Base-by-base conservation (phyloP, 768 basidiomycete species). In the Naematelia aurantialba region DNA sequence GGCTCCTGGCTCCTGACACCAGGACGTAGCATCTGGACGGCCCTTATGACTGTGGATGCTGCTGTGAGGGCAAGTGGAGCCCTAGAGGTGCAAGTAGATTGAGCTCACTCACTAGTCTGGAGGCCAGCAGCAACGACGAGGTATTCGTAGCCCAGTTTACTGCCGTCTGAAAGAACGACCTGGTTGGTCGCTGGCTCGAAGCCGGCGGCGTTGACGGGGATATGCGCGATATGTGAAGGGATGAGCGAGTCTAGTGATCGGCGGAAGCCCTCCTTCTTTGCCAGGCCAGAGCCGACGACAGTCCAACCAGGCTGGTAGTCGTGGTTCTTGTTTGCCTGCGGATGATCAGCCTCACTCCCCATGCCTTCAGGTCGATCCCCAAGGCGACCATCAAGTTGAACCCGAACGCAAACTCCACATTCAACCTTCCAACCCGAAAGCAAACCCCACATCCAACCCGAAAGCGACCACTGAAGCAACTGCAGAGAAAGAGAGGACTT, bases 231-330 rank as follows among this genome's bases (percentile, higher is more conserved):
- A 67, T 89, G 83, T 13, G 79, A 72, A 0, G 93, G 89, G 55
- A 99, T 84, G 45, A 97, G 81, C 1, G 84, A 82, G 17, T 79
- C 72, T 49, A 96, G 81, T 8, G 84, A 83, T 39, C 83, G 82
- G 53, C 85, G 83, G 67, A 87, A 87, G 3, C 70, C 55, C 26
- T 67, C 44, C 77, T 94, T 93, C 44, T 81, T 69, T 52, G 82
- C 81, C 53, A 99, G 81, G 26, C 93, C 94, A n/a, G 90, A 81
- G 13, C 91, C 93, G 39, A 91, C 92, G 44, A 96, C 83, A 0
- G 92, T 94, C 91, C 93, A 97, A 78, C 93, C 94, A 21, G 94
- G 94, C 84, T 93, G 77, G 62, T 94, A 97, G 76, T 89, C 84
- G 78, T 97, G 93, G 51, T 83, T 83, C 60, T 87, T 81, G 22